Evolutionary conservation across 2,329 filamentous ascomycete genomes (phyloP), one percentile per base, ranked within the genome.

Genomic region (Aspergillus tubingensis): DNA sequence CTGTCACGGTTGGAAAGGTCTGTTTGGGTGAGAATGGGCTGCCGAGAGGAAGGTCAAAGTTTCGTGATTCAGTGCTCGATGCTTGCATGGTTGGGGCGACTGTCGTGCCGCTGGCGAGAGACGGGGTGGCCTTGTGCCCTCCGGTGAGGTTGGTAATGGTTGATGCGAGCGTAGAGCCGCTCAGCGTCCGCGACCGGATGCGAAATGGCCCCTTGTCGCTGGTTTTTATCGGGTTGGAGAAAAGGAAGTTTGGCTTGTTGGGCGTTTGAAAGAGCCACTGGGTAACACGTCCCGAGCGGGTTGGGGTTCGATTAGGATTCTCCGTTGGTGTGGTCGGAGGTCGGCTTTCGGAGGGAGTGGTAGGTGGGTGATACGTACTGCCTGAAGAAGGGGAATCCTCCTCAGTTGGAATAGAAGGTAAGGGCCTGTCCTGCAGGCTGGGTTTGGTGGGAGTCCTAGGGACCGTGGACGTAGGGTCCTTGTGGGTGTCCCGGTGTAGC

Each of bases 81-180:
- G 63, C 39, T 61, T 60, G 15, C 59, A 69, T 57, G 58, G 61
- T 10, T 63, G 62, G 8, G 3, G 60, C 17, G 15, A 63, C 59
- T 15, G 65, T 67, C 23, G 67, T 62, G 27, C 60, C 65, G 57
- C 73, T 75, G 13, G 74, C 72, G 17, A 75, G 59, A 1, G 74
- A 76, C 8, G 65, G 61, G 25, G 70, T 74, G 13, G 62, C 58
- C 43, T 58, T 64, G 7, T 62, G 54, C 5, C 51, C 57, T 2
- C 61, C 65, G 2, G 65, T 69, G 27, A 67, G 64, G 51, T 67
- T 70, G 13, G 64, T 69, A n/a, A 67, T 65, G 15, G 67, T 67
- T 1, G 73, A 75, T 21, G 67, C 66, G 43, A 74, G 47, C 2
- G 76, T 77, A 6, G 74, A 75, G 15, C 72, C 73, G 56, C 76